Evolutionary conservation across 352 stramenopile genomes (phyloP).

Genomic region (Phytophthora macrochlamydospora): DNA sequence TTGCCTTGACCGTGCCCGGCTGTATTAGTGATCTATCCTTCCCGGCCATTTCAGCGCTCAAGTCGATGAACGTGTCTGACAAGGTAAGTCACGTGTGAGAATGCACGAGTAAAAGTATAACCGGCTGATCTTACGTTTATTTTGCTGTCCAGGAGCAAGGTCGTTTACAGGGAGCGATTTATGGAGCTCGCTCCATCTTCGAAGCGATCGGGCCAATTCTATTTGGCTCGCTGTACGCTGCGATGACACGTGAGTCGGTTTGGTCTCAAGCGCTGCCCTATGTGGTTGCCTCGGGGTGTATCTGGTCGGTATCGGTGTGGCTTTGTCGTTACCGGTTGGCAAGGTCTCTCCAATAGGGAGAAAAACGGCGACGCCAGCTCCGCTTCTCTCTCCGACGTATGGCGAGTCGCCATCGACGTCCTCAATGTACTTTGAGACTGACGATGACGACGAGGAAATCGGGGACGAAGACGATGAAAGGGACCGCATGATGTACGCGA

Average conservation of each 20-base stretch:
- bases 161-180: constrained; percentile 74
- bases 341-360: constrained; percentile 20
- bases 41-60: constrained; percentile 49
- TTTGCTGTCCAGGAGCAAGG: constrained; percentile 58
- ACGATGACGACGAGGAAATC: constrained; percentile 44
- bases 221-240: constrained; percentile 62
- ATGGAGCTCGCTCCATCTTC: constrained; percentile 66
- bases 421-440: constrained; percentile 57
- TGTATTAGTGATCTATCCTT: constrained; percentile 74
- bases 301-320: constrained; percentile 48
- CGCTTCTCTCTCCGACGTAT: constrained; percentile 50
- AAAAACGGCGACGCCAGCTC: constrained; percentile 17
- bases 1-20: constrained; percentile 40
- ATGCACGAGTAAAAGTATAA: background rate
- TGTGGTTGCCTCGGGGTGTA: constrained; percentile 59
- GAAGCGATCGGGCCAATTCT: constrained; percentile 60
- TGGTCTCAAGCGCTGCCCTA: constrained; percentile 66
- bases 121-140: too few species aligned
- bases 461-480: constrained; percentile 9
- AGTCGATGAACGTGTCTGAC: constrained; percentile 50
- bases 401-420: constrained; percentile 36
- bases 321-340: constrained; percentile 44
- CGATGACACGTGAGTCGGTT: constrained; percentile 47
- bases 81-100: constrained; percentile 26
- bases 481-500: constrained; percentile 23